phyloP scores from a whole-genome alignment of 164 flowering plant species.

The Amborella trichopoda region DNA sequence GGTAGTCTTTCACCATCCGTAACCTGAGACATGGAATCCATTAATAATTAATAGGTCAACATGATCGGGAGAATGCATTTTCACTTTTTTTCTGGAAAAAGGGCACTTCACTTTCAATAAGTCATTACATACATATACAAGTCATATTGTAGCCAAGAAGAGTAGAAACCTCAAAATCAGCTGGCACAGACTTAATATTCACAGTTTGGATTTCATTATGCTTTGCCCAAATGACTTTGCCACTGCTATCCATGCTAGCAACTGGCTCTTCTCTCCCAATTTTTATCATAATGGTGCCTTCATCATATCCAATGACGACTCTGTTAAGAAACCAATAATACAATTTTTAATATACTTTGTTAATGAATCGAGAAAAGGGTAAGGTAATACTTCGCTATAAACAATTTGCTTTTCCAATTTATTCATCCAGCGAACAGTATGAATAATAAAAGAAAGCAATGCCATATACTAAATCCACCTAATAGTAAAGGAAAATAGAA shows the following conservation, averaged over 20 bases:
- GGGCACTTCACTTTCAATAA: too few species aligned
- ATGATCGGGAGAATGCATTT: neutral
- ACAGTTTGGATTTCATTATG: constrained; percentile 97
- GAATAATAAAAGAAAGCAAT: too few species aligned
- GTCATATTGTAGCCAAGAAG: too few species aligned
- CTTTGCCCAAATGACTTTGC: constrained; percentile 96
- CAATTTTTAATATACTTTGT: too few species aligned
- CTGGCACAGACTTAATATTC: constrained; percentile 88
- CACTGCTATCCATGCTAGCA: constrained; percentile 96
- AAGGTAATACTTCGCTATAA: too few species aligned
- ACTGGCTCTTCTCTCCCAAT: constrained; percentile 92
- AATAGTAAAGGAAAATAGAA: too few species aligned
- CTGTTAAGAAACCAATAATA: constrained; percentile 19
- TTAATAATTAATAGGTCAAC: too few species aligned
- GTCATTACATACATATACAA: too few species aligned
- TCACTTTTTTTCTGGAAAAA: too few species aligned
- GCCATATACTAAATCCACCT: too few species aligned
- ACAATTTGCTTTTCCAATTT: neutral
- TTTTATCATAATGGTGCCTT: constrained; percentile 92
- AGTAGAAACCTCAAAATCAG: constrained; percentile 68
- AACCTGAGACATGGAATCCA: constrained; percentile 30
- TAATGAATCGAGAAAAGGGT: too few species aligned
- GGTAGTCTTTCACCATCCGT: constrained; percentile 96
- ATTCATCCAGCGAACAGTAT: too few species aligned
- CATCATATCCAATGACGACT: constrained; percentile 93